Base-by-base conservation (phyloP, 1,139 yeast species). In the Pneumocystis carinii region DNA sequence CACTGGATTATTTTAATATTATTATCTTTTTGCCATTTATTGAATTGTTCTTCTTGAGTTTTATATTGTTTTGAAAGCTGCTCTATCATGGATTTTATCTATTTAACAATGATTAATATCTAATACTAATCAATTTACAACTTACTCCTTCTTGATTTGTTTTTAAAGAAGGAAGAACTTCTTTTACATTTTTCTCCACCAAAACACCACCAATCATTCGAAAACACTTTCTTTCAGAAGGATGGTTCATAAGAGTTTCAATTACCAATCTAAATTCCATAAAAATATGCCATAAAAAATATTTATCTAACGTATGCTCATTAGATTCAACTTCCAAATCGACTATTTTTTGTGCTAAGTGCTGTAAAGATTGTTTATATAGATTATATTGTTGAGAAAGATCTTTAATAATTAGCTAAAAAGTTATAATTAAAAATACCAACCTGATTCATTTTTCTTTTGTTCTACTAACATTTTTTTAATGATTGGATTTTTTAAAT, bases 201-300 rank as follows among this genome's bases (percentile, higher is more conserved):
- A 94, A 78, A 0, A 92, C 96, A 3, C 96, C 95, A 17, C 97
- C 97, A 57, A 92, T 81, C 96, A 92, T 89, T 72, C 95, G 83
- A 76, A 84, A 90, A 71, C 97, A 90, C 71, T 85, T 85, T 66
- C 98, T 81, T 59, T 79, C 82, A 2, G 69, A 68, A 24, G 81
- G 80, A 62, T 81, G 83, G 59, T 73, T 79, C 66, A 70, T 73
- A 71, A 86, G 73, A 0, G 92, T 83, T 15, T 79, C 79, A 61
- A 83, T 68, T 32, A 83, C 87, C 62, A 84, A 72, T 67, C 74
- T 74, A 24, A 42, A 24, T 48, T 14, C 12, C 27, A 15, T 48
- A 48, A 48, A 19, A 48, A 24, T 48, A 48, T 48, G 24, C 3
- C n/a, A 29, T 17, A 7, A 48, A 59, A 35, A 38, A 35, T 2